A percentile compares a stretch with the other conserved stretches of the same genome.
Conservation (phyloP, 2,329 filamentous ascomycete species). For the Aspergillus sp. region DNA sequence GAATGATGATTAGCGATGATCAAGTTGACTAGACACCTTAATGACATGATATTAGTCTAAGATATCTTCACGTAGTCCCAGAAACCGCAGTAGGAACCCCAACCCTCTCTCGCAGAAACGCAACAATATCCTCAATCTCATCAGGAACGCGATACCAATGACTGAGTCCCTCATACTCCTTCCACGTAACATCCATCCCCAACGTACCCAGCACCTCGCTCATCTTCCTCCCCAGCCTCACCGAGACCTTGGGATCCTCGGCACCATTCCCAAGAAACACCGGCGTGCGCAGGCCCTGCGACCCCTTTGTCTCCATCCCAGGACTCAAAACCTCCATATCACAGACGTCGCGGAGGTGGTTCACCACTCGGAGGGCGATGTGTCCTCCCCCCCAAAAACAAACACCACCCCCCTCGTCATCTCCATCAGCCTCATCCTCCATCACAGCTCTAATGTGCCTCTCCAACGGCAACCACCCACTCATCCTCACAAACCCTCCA, state of each 20-base stretch:
- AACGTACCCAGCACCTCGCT: slow-evolving; percentile 11
- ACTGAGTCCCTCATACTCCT: background rate
- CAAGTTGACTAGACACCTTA: background rate
- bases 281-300: slow-evolving; percentile 6
- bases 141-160: background rate
- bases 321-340: background rate
- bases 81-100: too few species aligned
- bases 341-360: background rate
- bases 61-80: too few species aligned
- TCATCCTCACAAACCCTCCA: background rate
- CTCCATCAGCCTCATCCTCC: background rate
- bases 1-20: background rate
- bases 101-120: background rate
- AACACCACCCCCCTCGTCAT: background rate
- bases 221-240: slow-evolving; percentile 14
- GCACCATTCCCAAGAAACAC: slow-evolving; percentile 17
- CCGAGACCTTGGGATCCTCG: slow-evolving; percentile 14
- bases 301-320: background rate
- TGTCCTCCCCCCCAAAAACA: background rate
- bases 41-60: too few species aligned
- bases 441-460: background rate
- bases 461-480: background rate
- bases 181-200: slow-evolving; percentile 18
- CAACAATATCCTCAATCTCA: background rate
- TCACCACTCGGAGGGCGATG: background rate